phyloP scores from a whole-genome alignment of 1,284 basidiomycete species.

The Entoloma clypeatum region DNA sequence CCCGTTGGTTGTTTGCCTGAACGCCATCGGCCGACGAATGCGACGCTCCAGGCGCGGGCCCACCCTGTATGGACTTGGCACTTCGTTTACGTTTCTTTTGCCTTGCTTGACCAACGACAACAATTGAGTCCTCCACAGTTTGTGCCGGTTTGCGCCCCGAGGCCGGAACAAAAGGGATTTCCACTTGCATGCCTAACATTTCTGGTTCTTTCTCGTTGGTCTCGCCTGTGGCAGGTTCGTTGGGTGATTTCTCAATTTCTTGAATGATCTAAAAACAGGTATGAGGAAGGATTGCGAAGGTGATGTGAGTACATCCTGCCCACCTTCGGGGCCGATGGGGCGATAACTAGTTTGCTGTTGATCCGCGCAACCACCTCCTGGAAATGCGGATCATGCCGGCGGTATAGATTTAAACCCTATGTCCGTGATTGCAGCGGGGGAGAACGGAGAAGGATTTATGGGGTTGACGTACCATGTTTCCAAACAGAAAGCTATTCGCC shows the following conservation, averaged over 20 bases:
- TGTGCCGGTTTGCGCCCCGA: slow-evolving; percentile 38
- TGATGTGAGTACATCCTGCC: background rate
- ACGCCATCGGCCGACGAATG: slow-evolving; percentile 18
- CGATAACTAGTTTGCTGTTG: slow-evolving; percentile 49
- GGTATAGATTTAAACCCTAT: slow-evolving; percentile 13
- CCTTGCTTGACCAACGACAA: slow-evolving; percentile 63
- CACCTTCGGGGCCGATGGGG: slow-evolving; percentile 48
- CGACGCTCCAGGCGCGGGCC: slow-evolving; percentile 16
- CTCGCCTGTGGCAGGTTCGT: slow-evolving; percentile 13
- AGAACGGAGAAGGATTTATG: background rate
- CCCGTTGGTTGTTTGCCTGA: slow-evolving; percentile 17
- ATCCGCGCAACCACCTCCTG: slow-evolving; percentile 51
- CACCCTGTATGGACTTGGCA: too few relatives aligned
- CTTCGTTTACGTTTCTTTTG: slow-evolving; percentile 61
- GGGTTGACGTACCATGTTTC: slow-evolving; percentile 21
- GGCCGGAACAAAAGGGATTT: slow-evolving; percentile 70
- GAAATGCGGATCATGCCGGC: slow-evolving; percentile 26
- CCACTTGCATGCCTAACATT: slow-evolving; percentile 43
- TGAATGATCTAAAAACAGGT: background rate
- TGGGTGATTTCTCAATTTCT: slow-evolving; percentile 8
- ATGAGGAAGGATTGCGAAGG: too few relatives aligned
- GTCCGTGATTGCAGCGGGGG: background rate
- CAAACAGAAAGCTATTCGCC: slow-evolving; percentile 41
- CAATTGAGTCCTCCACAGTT: slow-evolving; percentile 54
- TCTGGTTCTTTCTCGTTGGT: slow-evolving; percentile 16